Evolutionary conservation across 352 stramenopile genomes (phyloP), one percentile per base, ranked within the genome.

Genomic region (Pythium brassicae): DNA sequence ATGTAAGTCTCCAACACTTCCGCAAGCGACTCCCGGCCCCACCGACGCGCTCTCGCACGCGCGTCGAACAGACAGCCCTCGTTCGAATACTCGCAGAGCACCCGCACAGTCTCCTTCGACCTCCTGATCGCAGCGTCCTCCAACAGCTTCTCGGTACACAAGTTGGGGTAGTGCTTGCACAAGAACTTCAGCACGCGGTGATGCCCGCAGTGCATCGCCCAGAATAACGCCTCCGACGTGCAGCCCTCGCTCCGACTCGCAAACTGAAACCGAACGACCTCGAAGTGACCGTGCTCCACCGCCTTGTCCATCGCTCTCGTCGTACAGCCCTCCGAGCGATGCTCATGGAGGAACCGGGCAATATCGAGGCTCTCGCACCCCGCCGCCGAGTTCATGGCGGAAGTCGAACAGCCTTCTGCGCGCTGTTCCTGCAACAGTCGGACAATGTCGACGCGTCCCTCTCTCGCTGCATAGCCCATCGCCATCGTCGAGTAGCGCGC

Each of bases 11-110:
- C 20, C 29, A 46, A 20, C 17, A 55, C 19, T 10, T 9, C 34
- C 12, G 17, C 34, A 7, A 44, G 35, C 7, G 12, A 6, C 34
- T 42, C 19, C n/a, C 15, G 22, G 3, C 8, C 14, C 50, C 50
- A 55, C 34, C 15, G 43, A 32, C 50, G 34, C 40, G 32, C 50
- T 22, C 34, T 20, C 14, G n/a, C 50, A 19, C 50, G 50, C 10
- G 50, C 50, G 1, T 44, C 50, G 7, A 29, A 55, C 20, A 55
- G 50, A 55, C 50, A 55, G 20, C 50, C 50, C 29, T 35, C n/a
- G 11, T 14, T 22, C 14, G 50, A 46, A 32, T 19, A 44, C 15
- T n/a, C 22, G 34, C 50, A 55, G n/a, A 46, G 12, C 10, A 55
- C 35, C 20, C 8, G 32, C 20, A 46, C 29, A 20, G 23, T 26